These are phyloP conservation scores for Fusarium pilosicola DNA, from an alignment of 2,329 filamentous ascomycete species.

Conservation along the genomic window DNA sequence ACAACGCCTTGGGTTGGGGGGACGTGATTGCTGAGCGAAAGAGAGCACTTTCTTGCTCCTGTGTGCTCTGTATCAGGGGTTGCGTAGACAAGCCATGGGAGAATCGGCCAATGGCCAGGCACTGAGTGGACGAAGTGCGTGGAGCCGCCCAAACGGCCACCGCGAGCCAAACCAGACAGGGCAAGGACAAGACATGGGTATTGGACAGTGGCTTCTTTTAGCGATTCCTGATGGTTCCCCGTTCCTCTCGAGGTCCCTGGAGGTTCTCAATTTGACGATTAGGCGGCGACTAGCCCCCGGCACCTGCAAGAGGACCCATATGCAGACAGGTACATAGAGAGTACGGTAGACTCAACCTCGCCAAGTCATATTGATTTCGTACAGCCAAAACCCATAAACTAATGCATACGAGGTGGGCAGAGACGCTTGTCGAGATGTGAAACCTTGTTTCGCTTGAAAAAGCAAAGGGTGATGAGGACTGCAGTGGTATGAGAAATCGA, in stretches of 20 bases:
- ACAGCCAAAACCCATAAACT: conserved; percentile 27
- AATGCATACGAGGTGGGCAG: conserved; percentile 1
- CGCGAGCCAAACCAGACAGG: conserved; percentile 37
- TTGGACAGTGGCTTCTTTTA: conserved; percentile 36
- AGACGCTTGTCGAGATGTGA: conserved; percentile 28
- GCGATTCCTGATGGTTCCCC: conserved; percentile 23
- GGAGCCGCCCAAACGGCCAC: conserved; percentile 37
- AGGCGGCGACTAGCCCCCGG: conserved; percentile 43
- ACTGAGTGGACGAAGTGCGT: conserved; percentile 26
- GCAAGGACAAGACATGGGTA: conserved; percentile 31
- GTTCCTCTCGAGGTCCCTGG: conserved; percentile 25
- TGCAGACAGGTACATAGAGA: conserved; percentile 1
- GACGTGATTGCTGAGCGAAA: conserved; percentile 40
- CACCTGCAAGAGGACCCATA: conserved; percentile 33
- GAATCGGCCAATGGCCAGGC: conserved; percentile 36
- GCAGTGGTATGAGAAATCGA: conserved; percentile 1
- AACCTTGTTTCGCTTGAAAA: conserved; percentile 2
- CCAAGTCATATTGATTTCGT: conserved; percentile 28
- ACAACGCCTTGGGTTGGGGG: conserved; percentile 36
- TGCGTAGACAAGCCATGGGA: conserved; percentile 26
- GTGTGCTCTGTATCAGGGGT: conserved; percentile 25
- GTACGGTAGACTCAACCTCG: conserved; percentile 21
- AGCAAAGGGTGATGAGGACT: conserved; percentile 1
- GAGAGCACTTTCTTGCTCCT: conserved; percentile 25
- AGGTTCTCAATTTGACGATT: conserved; percentile 27